Base-by-base conservation (phyloP, 2,329 filamentous ascomycete genomes). In the Ophiostoma quercus region DNA sequence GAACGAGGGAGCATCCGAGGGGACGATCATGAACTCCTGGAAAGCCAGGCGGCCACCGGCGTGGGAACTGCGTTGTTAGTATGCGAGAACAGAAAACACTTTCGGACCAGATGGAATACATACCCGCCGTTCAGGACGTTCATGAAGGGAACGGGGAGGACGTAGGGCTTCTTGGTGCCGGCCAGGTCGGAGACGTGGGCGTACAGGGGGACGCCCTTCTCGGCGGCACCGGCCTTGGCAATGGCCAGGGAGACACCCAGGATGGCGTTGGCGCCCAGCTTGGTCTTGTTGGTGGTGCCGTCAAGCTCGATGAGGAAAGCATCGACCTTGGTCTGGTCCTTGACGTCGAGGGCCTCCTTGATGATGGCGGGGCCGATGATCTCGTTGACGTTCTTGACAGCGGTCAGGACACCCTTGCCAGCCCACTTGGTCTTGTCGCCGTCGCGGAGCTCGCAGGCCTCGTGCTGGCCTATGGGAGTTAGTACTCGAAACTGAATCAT, bases 1-100 rank as follows among this genome's bases (percentile, higher is more conserved):
- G 89, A 99, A 99, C 73, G 91, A 90, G 72, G 93, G 90, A 75
- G 95, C 95, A 73, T 88, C 85, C 85, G 87, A 89, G 74, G 92
- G 92, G 71, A 94, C 92, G 76, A 96, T 94, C 92, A 96, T 96
- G 87, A 96, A 96, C 83, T 96, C 92, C 83, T 96, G 92, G 88
- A 96, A 96, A 75, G 92, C 92, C 76, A 96, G 88, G 80, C 94
- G 92, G 79, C 95, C 95, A 87, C 95, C 95, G 75, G 95, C 95
- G 86, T 99, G 95, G 78, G 94, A 98, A 76, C 95, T 84, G 34
- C 11, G 3, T 68, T 47, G 19, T 69, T 2, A 41, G 69, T 68
- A 34, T 34, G 34, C 34, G 25, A 29, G 25, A 29, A 29, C 25
- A 29, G 25, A 29, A 29, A 29, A 29, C 32, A 63, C 25, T 29